Base-by-base conservation (phyloP, 345 rosid genomes). In the Melaleuca alternifolia region DNA sequence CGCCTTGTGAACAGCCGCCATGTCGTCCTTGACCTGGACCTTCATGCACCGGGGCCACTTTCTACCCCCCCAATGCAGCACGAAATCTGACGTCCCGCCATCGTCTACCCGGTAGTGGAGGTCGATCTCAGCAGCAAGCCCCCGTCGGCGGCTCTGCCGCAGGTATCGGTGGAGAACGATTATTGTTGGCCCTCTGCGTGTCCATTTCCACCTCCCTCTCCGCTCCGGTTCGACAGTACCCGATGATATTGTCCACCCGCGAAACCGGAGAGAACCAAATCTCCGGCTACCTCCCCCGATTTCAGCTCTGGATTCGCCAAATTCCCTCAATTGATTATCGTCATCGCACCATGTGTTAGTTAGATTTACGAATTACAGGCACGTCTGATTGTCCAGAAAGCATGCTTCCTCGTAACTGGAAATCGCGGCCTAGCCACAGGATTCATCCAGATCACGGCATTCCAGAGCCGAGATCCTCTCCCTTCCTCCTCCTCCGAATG, bases 361-460 rank as follows among this genome's bases (percentile, higher is more conserved):
- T 62, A 65, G 46, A 33, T 33, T 65, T 20, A 65, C 46, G 46
- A 37, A 65, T 65, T 65, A 65, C 77, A 65, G 77, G 77, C 77
- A 5, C 10, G 46, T 30, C 46, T 46, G 84, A 81, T 81, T 81
- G 46, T 65, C 77, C 46, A 65, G 16, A n/a, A 33, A 16, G 46
- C 77, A 65, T 65, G 77, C 77, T 65, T 59, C 33, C 50, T 30
- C 56, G 16, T 48, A 59, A 50, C 76, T 86, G 54, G 48, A 28
- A 57, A 86, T 86, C 81, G 51, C 84, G 30, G 16, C 51, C 59
- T 10, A 33, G 52, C 28, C n/a, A 89, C 84, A 41, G 86, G 84
- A 37, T 90, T 84, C 90, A 84, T 86, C 83, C 83, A 82, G 87
- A 90, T 76, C 89, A 57, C 88, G 90, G 84, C 92, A 92, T 89